phyloP scores from a whole-genome alignment of 768 basidiomycete species.

The Exsudoporus frostii region DNA sequence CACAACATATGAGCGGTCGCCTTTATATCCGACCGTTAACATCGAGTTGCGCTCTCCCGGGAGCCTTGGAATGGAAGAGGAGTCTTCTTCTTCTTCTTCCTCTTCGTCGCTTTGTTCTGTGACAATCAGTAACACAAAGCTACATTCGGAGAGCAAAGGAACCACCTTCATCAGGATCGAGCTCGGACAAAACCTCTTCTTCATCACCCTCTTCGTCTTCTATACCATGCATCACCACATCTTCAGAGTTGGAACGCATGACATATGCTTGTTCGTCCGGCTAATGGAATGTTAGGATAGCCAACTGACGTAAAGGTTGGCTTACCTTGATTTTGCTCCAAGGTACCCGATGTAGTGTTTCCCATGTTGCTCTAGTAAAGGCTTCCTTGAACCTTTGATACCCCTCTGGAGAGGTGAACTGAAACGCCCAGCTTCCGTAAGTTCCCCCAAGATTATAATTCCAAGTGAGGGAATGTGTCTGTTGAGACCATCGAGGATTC shows the following conservation, averaged over 20 bases:
- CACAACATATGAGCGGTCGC: constrained; percentile 90
- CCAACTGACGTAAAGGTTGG: background rate
- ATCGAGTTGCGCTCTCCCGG: constrained; percentile 79
- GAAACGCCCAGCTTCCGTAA: constrained; percentile 80
- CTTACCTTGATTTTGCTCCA: constrained; percentile 82
- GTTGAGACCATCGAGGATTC: constrained; percentile 66
- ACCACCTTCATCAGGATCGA: constrained; percentile 64
- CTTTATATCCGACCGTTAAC: constrained; percentile 91
- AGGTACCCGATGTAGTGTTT: constrained; percentile 64
- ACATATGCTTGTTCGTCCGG: constrained; percentile 87
- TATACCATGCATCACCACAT: constrained; percentile 84
- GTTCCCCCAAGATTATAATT: constrained; percentile 61
- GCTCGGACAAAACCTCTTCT: constrained; percentile 67
- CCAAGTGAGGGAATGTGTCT: constrained; percentile 81
- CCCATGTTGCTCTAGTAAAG: constrained; percentile 77
- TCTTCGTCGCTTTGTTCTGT: constrained; percentile 43
- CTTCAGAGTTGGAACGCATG: constrained; percentile 68
- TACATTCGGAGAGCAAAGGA: background rate
- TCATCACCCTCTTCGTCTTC: constrained; percentile 76
- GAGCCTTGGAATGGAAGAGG: constrained; percentile 35
- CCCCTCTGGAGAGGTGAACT: constrained; percentile 54
- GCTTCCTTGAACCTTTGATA: constrained; percentile 58
- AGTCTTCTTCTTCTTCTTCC: constrained; percentile 37
- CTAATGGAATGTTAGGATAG: constrained; percentile 33
- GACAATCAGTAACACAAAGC: constrained; percentile 25